Evolutionary conservation across 768 basidiomycete species (phyloP), one percentile per base, ranked within the genome.

Genomic region (Tephrocybe sp.): DNA sequence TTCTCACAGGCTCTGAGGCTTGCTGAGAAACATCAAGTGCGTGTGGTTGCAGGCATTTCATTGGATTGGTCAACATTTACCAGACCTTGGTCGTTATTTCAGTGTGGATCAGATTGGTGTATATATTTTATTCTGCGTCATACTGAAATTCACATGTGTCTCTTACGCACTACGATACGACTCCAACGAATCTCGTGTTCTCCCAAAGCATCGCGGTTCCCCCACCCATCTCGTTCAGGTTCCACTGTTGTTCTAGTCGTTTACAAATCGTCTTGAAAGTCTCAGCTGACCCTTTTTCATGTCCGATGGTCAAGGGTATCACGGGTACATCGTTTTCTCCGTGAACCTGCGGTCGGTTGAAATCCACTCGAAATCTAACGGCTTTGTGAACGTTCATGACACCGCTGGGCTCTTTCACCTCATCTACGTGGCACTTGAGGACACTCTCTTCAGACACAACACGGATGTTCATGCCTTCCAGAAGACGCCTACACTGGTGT

Each of bases 251-350:
- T 53, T 77, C 74, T 49, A 97, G 65, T 36, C 82, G 75, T 53
- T 75, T 80, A 64, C 80, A 89, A 23, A 92, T 73, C 45, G 80
- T 76, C 67, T 84, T 88, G 72, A 97, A 92, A 23, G 80, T 85
- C 19, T 90, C 89, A 38, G 83, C 73, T 14, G 93, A 86, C 4
- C 96, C 96, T 66, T 85, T 93, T 72, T 97, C 94, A 57, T 90
- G 85, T 12, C 89, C 75, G 45, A 96, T 63, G 14, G 78, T 72
- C 57, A 96, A 66, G 33, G 75, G 73, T 11, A 87, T 81, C 53
- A 75, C 71, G 47, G 64, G 68, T 9, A 67, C 63, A 41, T 64
- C 54, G 71, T 80, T 39, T 69, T 76, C 54, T 19, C 43, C 45
- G 31, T 22, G 26, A 6, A 44, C 59, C 60, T 31, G 65, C 22